Conservation (phyloP, 208 protist genomes). For the Crithidia acanthocephali region DNA sequence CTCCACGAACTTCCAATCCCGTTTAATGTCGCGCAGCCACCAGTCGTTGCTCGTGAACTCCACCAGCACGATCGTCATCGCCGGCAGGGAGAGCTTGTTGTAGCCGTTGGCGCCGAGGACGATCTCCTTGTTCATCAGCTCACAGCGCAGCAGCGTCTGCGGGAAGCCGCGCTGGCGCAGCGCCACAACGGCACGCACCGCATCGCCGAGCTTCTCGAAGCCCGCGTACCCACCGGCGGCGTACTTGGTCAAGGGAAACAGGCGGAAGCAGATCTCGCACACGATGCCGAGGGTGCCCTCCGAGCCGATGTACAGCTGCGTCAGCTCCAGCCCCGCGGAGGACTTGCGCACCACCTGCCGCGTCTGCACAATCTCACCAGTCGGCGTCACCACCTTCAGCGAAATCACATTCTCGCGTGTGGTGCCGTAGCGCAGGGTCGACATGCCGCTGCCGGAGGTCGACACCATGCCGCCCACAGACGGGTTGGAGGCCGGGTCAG, state of each 20-base stretch:
- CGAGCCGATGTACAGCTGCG: conserved; percentile 85
- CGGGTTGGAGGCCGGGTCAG: conserved; percentile 60
- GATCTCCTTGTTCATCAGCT: conserved; percentile 64
- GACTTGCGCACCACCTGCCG: conserved; percentile 80
- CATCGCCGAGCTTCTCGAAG: conserved; percentile 50
- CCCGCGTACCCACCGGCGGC: conserved; percentile 43
- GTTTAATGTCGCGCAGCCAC: conserved; percentile 56
- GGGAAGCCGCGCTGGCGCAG: conserved; percentile 51
- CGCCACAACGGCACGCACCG: conserved; percentile 52
- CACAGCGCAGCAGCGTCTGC: conserved; percentile 68
- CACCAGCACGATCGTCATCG: conserved; percentile 67
- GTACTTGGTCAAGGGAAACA: conserved; percentile 56
- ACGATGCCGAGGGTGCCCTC: conserved; percentile 93
- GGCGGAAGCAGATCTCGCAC: conserved; percentile 71
- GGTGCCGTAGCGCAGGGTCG: conserved; percentile 82
- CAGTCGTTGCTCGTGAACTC: conserved; percentile 68
- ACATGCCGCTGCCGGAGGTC: conserved; percentile 76
- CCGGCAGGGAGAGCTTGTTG: conserved; percentile 39
- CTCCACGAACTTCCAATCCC: conserved; percentile 48
- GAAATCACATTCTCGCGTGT: conserved; percentile 81
- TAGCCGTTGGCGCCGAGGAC: conserved; percentile 55
- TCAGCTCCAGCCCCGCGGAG: conserved; percentile 91
- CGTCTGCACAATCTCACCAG: conserved; percentile 65
- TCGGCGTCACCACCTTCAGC: conserved; percentile 63
- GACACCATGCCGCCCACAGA: conserved; percentile 81